Evolutionary conservation across 805 yeast genomes (phyloP).

Genomic region (Pichia manshurica): DNA sequence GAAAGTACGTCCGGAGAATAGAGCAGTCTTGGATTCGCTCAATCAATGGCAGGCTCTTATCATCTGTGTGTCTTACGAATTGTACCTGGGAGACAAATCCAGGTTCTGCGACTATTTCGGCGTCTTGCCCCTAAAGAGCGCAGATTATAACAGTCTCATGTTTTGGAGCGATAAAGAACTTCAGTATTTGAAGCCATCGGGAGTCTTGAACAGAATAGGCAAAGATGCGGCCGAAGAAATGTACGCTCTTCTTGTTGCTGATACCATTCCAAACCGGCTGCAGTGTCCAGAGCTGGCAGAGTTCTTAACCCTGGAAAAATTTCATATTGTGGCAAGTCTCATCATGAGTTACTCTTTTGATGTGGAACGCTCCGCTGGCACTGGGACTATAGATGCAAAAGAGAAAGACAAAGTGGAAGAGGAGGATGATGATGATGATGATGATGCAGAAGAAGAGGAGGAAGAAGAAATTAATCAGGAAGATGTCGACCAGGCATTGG

Average conservation of each 20-base stretch:
- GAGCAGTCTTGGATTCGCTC: conserved; percentile 35
- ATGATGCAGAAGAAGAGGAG: conserved; percentile 29
- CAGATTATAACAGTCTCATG: conserved; percentile 60
- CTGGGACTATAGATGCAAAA: conserved; percentile 29
- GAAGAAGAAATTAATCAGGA: conserved; percentile 8
- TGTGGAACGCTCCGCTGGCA: conserved; percentile 41
- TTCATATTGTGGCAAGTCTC: conserved; percentile 67
- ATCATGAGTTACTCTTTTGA: conserved; percentile 92
- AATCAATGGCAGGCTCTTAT: conserved; percentile 79
- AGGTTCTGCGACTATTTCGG: conserved; percentile 68
- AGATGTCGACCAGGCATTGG: conserved; percentile 22
- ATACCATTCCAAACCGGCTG: conserved; percentile 32
- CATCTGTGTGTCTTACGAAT: conserved; percentile 59
- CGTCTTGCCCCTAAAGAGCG: conserved; percentile 49
- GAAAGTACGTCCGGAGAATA: conserved; percentile 27
- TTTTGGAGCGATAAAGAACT: conserved; percentile 71
- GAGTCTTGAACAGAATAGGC: conserved; percentile 67
- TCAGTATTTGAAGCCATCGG: conserved; percentile 56
- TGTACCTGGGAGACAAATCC: conserved; percentile 40
- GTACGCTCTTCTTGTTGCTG: conserved; percentile 43
- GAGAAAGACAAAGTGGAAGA: conserved; percentile 20
- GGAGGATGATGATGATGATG: conserved; percentile 32
- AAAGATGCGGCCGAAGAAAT: conserved; percentile 56
- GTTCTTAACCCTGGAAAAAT: conserved; percentile 46
- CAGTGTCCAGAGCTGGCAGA: conserved; percentile 30